Conservation (phyloP, 148 eudicot species). For the Salicornia ramosissima region DNA sequence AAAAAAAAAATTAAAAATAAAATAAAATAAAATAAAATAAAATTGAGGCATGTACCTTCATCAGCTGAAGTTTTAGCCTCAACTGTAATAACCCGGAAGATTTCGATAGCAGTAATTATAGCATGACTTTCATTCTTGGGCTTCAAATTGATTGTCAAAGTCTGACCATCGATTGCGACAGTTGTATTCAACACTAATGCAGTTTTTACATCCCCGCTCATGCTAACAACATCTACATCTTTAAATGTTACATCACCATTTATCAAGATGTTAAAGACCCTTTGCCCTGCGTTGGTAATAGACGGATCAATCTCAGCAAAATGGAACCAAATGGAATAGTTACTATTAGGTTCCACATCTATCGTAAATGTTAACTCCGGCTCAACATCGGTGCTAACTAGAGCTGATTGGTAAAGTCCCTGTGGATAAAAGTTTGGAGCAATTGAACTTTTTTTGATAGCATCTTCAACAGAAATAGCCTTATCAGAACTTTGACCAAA, state of each 20-base stretch:
- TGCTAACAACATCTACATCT: conserved; percentile 63
- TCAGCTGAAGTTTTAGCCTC: conserved; percentile 68
- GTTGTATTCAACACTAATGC: conserved; percentile 86
- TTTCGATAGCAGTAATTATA: conserved; percentile 72
- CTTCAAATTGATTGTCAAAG: conserved; percentile 56
- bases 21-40: too few species aligned
- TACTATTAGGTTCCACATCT: conserved; percentile 88
- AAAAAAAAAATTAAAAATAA: too few species aligned
- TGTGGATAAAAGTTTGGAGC: conserved; percentile 86
- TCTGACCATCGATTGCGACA: conserved; percentile 69
- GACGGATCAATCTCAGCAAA: conserved; percentile 94
- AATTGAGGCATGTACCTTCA: conserved; percentile 55
- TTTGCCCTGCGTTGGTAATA: conserved; percentile 56
- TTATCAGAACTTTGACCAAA: conserved; percentile 57
- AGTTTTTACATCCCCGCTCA: conserved; percentile 64
- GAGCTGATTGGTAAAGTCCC: conserved; percentile 71
- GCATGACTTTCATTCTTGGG: conserved; percentile 64
- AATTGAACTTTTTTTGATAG: conserved; percentile 48
- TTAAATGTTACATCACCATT: conserved; percentile 65
- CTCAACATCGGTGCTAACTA: conserved; percentile 61
- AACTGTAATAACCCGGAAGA: conserved; percentile 62
- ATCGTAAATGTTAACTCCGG: conserved; percentile 58
- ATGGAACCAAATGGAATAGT: conserved; percentile 93
- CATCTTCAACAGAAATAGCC: conserved; percentile 38
- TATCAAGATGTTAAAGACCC: conserved; percentile 77